phyloP scores from a whole-genome alignment of 257 asterid genomes.

The Anisodus acutangulus region DNA sequence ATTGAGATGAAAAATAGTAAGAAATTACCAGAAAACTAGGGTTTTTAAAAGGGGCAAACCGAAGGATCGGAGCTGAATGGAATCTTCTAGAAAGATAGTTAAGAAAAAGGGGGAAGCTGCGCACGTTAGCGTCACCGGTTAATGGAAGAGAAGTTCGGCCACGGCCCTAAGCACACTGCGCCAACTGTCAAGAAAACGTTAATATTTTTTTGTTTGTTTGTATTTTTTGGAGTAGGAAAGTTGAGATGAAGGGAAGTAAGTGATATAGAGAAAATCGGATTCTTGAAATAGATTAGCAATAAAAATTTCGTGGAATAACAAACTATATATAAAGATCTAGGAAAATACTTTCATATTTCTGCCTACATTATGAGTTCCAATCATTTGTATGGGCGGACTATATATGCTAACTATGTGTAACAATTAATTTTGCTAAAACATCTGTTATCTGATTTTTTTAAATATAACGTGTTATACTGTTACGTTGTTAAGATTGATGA shows the following conservation, averaged over 20 bases:
- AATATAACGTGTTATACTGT: neutral
- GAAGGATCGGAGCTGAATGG: constrained; percentile 9
- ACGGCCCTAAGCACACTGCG: neutral
- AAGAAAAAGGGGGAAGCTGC: neutral
- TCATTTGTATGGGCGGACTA: too few relatives aligned
- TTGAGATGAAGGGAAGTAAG: too few relatives aligned
- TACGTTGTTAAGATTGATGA: neutral
- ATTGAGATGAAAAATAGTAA: neutral
- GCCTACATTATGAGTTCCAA: constrained; percentile 1
- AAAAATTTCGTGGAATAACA: too few relatives aligned
- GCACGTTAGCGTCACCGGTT: constrained; percentile 25
- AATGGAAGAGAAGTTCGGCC: neutral
- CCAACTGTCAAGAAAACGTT: neutral
- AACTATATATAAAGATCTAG: too few relatives aligned
- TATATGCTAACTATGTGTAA: neutral
- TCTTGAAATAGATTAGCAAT: neutral
- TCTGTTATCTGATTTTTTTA: too few relatives aligned
- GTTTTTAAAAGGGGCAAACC: neutral
- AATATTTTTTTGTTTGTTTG: neutral
- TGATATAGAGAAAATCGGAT: neutral
- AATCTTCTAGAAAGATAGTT: neutral
- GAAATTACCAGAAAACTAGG: constrained; percentile 9
- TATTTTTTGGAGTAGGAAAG: too few relatives aligned
- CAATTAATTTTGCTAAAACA: neutral
- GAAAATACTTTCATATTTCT: constrained; percentile 35